Evolutionary conservation across 176 grass and related monocot species (phyloP).

Genomic region (Poa pratensis): DNA sequence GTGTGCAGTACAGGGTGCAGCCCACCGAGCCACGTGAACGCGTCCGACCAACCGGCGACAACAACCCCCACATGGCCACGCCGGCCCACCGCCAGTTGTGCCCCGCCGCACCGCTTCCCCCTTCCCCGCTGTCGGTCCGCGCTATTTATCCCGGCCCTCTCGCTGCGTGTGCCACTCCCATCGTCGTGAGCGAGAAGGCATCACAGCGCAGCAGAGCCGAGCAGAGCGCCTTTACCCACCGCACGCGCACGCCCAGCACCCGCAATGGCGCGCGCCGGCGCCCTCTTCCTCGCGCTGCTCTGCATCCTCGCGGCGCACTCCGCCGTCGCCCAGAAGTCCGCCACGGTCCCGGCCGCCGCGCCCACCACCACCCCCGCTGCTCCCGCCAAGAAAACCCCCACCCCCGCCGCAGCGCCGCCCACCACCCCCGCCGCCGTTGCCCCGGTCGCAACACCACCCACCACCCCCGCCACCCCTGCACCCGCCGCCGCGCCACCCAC

Average conservation of each 20-base stretch:
- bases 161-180: slow-evolving; percentile 3
- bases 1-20: not conserved
- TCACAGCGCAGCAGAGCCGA: not conserved
- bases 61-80: slow-evolving; percentile 35
- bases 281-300: slow-evolving; percentile 56
- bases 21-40: slow-evolving; percentile 38
- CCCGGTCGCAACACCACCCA: slow-evolving; percentile 29
- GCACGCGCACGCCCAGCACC: not conserved
- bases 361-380: slow-evolving; percentile 36
- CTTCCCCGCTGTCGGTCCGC: not conserved
- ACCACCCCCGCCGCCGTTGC: slow-evolving; percentile 1
- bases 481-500: slow-evolving; percentile 37
- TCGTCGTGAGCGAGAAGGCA: not conserved
- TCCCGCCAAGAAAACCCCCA: slow-evolving; percentile 41
- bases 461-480: slow-evolving; percentile 40
- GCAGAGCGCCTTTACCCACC: not conserved
- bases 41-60: slow-evolving; percentile 31
- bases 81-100: slow-evolving; percentile 60
- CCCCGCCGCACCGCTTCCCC: not conserved
- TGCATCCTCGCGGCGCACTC: slow-evolving; percentile 54
- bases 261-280: slow-evolving; percentile 53
- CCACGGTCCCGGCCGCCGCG: slow-evolving; percentile 19
- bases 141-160: slow-evolving; percentile 47
- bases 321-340: slow-evolving; percentile 47
- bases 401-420: slow-evolving; percentile 32